Conservation (phyloP, 129 eudicot genomes). For the Smallanthus sonchifolius region DNA sequence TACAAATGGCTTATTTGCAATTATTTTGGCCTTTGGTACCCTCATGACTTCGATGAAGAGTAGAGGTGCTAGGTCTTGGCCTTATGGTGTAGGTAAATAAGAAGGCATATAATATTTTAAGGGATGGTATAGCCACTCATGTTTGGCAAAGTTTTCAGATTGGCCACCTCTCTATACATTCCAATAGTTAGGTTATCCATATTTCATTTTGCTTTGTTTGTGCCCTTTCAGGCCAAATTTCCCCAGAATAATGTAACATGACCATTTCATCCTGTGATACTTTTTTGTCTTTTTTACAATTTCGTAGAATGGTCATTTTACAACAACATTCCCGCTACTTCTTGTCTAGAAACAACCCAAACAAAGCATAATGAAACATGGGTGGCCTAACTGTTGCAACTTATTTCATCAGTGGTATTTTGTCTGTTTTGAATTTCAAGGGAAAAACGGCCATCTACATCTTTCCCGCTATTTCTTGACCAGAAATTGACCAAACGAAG, state of each 20-base stretch:
- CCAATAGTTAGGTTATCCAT: not conserved
- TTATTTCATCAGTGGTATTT: not conserved
- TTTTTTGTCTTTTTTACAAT: not conserved
- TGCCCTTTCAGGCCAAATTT: not conserved
- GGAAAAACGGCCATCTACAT: not conserved
- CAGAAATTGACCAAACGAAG: not conserved
- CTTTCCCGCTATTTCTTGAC: not conserved
- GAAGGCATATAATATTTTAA: not conserved
- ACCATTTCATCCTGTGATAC: not conserved
- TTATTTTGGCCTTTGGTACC: slow-evolving; percentile 62
- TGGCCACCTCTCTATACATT: not conserved
- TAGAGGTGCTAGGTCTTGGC: slow-evolving; percentile 79
- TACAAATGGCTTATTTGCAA: slow-evolving; percentile 58
- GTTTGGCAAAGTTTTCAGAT: not conserved
- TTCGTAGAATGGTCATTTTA: not conserved
- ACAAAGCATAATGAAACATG: not conserved
- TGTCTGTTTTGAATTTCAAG: not conserved
- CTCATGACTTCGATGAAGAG: slow-evolving; percentile 63
- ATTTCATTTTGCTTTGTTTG: not conserved
- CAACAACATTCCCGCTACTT: not conserved
- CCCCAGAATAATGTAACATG: not conserved
- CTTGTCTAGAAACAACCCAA: not conserved
- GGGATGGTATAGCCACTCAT: not conserved
- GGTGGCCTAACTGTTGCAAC: not conserved
- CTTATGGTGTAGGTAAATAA: slow-evolving; percentile 63